Base-by-base conservation (phyloP, 2,329 filamentous ascomycete genomes). In the Dactylonectria macrodidyma region DNA sequence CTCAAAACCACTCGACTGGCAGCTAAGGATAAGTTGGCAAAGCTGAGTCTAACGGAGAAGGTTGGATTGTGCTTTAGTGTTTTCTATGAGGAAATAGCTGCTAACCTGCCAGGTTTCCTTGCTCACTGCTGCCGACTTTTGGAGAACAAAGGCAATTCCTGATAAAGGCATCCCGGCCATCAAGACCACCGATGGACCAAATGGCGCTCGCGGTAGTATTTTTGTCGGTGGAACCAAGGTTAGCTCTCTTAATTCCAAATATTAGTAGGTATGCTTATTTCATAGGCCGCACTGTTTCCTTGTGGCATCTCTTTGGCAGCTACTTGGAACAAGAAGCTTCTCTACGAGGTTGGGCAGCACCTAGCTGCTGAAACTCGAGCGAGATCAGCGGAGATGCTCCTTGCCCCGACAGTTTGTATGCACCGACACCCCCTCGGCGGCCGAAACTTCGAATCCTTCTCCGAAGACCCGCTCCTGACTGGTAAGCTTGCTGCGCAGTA, bases 391-490 rank as follows among this genome's bases (percentile, higher is more conserved):
- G 87, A 94, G 67, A 87, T 95, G 38, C 84, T 95, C 5, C 86
- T 95, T 9, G 93, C 91, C 0, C 93, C 93, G 2, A 95, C 93
- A 1, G 90, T 95, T 38, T 95, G 93, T 82, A 91, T 94, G 85
- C 93, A 96, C 75, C 89, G 94, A 16, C 93, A 93, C 57, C 94
- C 94, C 0, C 85, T 96, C 0, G 93, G 93, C n/a, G 94, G 94
- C 19, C 88, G 94, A 67, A 95, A 95, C 71, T 97, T 96, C 73
- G 94, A 97, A 80, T 95, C 93, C 0, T 96, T 95, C 78, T 94
- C 92, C 0, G 94, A 96, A 79, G 94, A 96, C 72, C 93, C 93
- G 0, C 87, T 91, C 10, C 85, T 97, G 5, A 93, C 93, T 0
- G 93, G 93, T 36, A 92, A 91, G 69, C 83, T 95, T 67, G 91